Percentiles rank a stretch among this genome's conserved stretches.
phyloP scores from a whole-genome alignment of 2,329 filamentous ascomycete species.

The Diaporthe vexans region DNA sequence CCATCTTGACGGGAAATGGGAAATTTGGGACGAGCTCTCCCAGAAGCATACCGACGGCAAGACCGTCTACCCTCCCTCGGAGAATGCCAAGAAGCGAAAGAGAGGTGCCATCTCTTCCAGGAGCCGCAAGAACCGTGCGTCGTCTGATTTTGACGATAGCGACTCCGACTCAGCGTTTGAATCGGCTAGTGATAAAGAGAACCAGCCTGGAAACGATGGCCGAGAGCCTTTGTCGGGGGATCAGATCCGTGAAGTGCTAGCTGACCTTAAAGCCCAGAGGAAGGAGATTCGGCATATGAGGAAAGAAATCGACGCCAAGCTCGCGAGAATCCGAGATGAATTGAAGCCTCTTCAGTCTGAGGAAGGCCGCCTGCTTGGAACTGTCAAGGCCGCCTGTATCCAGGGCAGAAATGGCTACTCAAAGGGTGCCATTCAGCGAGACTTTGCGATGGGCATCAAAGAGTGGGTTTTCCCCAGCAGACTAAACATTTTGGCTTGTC shows the following conservation, averaged over 20 bases:
- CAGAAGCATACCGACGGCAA: background rate
- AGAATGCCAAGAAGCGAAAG: constrained; percentile 8
- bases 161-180: constrained; percentile 2
- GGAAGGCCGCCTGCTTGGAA: background rate
- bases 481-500: background rate
- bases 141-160: background rate
- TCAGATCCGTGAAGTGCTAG: background rate
- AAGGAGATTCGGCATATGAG: background rate
- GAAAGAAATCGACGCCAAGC: background rate
- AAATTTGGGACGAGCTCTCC: background rate
- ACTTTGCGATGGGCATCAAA: constrained; percentile 15
- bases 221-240: background rate
- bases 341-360: background rate
- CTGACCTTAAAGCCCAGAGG: background rate
- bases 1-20: background rate
- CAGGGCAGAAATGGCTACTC: constrained; percentile 14
- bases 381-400: constrained; percentile 12
- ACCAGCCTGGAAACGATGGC: background rate
- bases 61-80: background rate
- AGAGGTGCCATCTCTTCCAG: background rate
- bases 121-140: background rate
- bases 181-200: background rate
- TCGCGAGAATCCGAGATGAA: background rate
- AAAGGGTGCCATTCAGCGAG: constrained; percentile 5
- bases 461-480: background rate